Evolutionary conservation across 1,284 basidiomycete genomes (phyloP).

Genomic region (Heterobasidion occidentale): DNA sequence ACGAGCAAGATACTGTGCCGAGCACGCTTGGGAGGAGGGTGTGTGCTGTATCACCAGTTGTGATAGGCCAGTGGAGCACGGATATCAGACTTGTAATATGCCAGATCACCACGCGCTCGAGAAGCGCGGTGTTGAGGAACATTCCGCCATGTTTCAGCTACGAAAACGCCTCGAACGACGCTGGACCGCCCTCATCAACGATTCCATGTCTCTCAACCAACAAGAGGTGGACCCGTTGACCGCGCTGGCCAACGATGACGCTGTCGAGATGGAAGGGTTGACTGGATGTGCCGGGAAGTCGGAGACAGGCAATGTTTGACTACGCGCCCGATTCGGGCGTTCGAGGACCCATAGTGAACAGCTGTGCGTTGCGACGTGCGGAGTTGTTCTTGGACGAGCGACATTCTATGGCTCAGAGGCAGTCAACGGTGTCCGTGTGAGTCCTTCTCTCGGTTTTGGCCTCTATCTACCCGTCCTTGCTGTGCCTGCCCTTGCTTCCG

Average conservation of each 20-base stretch:
- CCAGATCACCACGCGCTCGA: slow-evolving; percentile 8
- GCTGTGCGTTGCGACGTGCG: slow-evolving; percentile 18
- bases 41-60: slow-evolving; percentile 14
- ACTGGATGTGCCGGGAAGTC: slow-evolving; percentile 10
- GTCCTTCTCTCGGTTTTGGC: no score
- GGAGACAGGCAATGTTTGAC: slow-evolving; percentile 12
- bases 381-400: slow-evolving; percentile 17
- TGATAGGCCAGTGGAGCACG: neutral
- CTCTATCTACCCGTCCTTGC: no score
- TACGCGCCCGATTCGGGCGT: slow-evolving; percentile 15
- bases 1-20: slow-evolving; percentile 13
- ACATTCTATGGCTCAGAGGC: slow-evolving; percentile 21
- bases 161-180: neutral
- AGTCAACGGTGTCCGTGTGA: no score
- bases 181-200: no score
- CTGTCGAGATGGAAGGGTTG: no score
- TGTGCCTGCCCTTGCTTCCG: no score
- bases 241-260: no score
- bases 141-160: slow-evolving; percentile 12
- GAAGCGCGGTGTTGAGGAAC: neutral
- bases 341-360: slow-evolving; percentile 24
- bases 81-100: slow-evolving; percentile 13
- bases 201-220: no score
- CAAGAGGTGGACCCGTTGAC: neutral
- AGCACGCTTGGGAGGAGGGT: slow-evolving; percentile 6